Evolutionary conservation across 176 grass and related monocot genomes (phyloP).

Genomic region (Microstegium vimineum): DNA sequence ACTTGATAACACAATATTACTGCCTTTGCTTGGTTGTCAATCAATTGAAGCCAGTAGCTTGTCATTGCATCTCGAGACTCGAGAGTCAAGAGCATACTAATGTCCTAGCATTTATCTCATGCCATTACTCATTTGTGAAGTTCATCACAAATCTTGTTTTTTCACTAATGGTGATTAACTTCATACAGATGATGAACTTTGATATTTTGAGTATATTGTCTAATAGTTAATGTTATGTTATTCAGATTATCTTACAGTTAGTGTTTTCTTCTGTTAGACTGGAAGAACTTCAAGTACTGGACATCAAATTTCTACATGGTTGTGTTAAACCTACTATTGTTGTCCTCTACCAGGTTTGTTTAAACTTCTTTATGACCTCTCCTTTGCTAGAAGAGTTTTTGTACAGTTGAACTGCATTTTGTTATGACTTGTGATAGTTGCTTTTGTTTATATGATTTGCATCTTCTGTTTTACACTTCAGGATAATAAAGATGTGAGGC

Average conservation of each 20-base stretch:
- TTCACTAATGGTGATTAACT: neutral
- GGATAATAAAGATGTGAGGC: constrained; percentile 98
- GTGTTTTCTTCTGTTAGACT: constrained; percentile 56
- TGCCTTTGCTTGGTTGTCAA: neutral
- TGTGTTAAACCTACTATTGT: constrained; percentile 85
- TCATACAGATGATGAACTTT: neutral
- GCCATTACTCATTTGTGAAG: neutral
- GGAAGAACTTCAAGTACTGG: constrained; percentile 97
- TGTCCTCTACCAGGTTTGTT: constrained; percentile 83
- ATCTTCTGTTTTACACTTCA: constrained; percentile 25
- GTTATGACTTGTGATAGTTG: neutral
- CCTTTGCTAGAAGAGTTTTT: neutral
- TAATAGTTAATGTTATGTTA: neutral
- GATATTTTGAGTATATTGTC: constrained; percentile 13
- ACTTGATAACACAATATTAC: neutral
- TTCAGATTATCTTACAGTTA: constrained; percentile 42
- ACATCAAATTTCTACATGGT: constrained; percentile 96
- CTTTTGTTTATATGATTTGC: constrained; percentile 9
- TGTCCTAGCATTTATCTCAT: constrained; percentile 4
- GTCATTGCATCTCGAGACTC: neutral
- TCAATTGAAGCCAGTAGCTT: constrained; percentile 3
- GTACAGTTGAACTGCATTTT: constrained; percentile 12
- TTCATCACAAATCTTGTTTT: neutral
- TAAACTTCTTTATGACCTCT: constrained; percentile 8
- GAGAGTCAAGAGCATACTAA: neutral